These are phyloP conservation scores for Metarhizium anisopliae DNA, from an alignment of 2,329 filamentous ascomycete species.

Conservation along the genomic window DNA sequence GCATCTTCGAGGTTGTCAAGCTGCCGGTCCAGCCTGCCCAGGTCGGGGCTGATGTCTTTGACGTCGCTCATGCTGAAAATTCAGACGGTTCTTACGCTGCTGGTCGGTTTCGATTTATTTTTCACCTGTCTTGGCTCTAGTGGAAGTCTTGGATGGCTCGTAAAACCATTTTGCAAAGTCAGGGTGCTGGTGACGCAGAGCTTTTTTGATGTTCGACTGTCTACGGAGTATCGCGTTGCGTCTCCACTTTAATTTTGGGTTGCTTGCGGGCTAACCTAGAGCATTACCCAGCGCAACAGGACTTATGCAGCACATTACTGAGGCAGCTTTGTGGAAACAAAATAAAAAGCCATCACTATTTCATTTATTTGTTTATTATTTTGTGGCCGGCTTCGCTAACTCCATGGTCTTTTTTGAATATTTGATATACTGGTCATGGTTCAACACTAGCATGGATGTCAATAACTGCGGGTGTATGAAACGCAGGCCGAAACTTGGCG, in stretches of 20 bases:
- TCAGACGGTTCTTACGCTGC: background rate
- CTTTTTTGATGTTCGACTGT: background rate
- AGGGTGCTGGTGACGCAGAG: background rate
- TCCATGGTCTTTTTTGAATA: too few relatives aligned
- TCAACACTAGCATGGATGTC: too few relatives aligned
- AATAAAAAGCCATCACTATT: too few relatives aligned
- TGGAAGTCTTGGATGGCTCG: background rate
- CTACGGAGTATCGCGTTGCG: background rate
- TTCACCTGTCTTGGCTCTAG: background rate
- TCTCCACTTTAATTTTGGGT: background rate
- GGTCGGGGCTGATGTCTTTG: constrained; percentile 53
- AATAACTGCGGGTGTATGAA: too few relatives aligned
- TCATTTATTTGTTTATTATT: too few relatives aligned
- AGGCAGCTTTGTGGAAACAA: background rate
- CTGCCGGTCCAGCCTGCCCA: constrained; percentile 67
- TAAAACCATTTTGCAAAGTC: background rate
- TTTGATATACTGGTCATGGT: too few relatives aligned
- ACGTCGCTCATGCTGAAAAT: constrained; percentile 26
- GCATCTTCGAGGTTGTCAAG: constrained; percentile 70
- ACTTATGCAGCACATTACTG: background rate
- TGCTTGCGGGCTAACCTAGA: background rate
- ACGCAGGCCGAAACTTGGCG: too few relatives aligned
- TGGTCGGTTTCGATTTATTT: background rate
- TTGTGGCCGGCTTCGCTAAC: too few relatives aligned
- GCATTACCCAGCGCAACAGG: too few relatives aligned